Evolutionary conservation across 129 eudicot genomes (phyloP), one percentile per base, ranked within the genome.

Genomic region (Saussurea involucrata): DNA sequence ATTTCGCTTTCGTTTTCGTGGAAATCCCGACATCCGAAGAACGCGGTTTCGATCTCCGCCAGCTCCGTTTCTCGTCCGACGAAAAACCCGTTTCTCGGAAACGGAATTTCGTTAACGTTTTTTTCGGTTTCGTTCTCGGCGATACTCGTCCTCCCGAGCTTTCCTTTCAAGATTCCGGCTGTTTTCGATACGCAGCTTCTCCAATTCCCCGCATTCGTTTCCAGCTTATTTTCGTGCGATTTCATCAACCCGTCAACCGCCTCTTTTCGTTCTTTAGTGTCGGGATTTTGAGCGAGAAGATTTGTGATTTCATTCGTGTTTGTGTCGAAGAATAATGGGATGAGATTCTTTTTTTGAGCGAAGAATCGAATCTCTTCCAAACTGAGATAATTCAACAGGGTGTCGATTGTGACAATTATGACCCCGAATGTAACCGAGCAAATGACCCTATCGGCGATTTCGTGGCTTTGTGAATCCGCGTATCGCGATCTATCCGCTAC

Each of bases 11-110:
- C 87, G 24, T 78, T 88, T 73, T 85, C 90, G 37, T 57, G 72
- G 63, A 46, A 70, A 24, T 88, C 98, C 61, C 83, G 83, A 65
- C 77, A 73, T 6, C 98, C 97, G 24, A 90, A 93, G 15, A 93
- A 88, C 0, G 87, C 77, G 1, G 85, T 49, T 74, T 93, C 98
- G 15, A 93, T 93, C 20, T 93, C 97, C n/a, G 66, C 64, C 34
- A 93, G 72, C 82, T 93, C 98, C 42, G 74, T 90, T n/a, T 88
- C 91, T 76, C 98, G 83, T 15, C 98, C 98, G 1, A 93, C 92
- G 32, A 93, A 93, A 21, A 8, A 33, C 20, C 75, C 80, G 82
- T 88, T 93, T 60, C 83, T 85, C 0, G 87, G 76, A 79, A 87
- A 88, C 31, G 92, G 97, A 33, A 93, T 77, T 72, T 93, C 93